Percentiles rank a stretch among this genome's conserved stretches.
Evolutionary conservation across 208 protist genomes (phyloP).

Genomic region (Tetramitus jugosus): DNA sequence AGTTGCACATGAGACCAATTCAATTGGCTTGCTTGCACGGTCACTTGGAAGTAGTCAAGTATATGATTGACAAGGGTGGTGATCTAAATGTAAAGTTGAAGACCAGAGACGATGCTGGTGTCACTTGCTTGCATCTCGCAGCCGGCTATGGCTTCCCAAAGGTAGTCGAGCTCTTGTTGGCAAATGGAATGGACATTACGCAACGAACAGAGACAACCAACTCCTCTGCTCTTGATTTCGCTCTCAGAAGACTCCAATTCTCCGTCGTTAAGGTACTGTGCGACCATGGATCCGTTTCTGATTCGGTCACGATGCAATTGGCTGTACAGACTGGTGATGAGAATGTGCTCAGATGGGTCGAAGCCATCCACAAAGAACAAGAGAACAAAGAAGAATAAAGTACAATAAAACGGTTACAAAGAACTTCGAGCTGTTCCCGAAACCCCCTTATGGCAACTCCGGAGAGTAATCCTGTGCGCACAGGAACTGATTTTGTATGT

Average conservation of each 20-base stretch:
- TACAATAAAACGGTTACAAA: too few relatives aligned
- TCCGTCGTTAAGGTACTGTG: not conserved
- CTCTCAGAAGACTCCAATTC: not conserved
- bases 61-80: not conserved
- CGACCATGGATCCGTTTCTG: not conserved
- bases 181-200: not conserved
- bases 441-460: too few relatives aligned
- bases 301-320: not conserved
- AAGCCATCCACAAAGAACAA: too few relatives aligned
- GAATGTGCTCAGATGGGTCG: too few relatives aligned
- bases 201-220: not conserved
- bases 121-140: not conserved
- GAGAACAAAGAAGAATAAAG: too few relatives aligned
- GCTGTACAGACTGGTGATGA: not conserved
- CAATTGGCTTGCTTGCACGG: not conserved
- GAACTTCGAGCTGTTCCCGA: too few relatives aligned
- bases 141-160: not conserved
- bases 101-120: not conserved
- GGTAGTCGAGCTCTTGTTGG: not conserved
- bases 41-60: not conserved
- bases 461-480: too few relatives aligned
- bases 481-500: too few relatives aligned
- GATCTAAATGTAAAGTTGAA: not conserved
- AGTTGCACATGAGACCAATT: constrained; percentile 15
- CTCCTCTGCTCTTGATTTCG: not conserved